Evolutionary conservation across 768 basidiomycete species (phyloP), one percentile per base, ranked within the genome.

Genomic region (Kwoniella bestiolae): DNA sequence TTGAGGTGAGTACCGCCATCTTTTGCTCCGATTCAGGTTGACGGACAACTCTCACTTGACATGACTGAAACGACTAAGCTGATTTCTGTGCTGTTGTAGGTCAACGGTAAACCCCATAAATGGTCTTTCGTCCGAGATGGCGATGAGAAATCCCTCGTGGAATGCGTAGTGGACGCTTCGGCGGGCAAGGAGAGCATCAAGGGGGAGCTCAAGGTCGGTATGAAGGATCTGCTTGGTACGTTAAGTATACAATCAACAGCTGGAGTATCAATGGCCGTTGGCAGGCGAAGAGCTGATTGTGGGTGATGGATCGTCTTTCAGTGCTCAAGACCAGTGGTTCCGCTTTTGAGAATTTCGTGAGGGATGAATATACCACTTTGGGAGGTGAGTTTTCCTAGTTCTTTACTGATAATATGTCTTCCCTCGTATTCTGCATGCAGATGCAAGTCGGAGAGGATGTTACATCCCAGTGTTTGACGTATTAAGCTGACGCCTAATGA

Each of bases 271-370:
- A 1, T 31, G 9, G n/a, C n/a, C n/a, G n/a, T n/a, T n/a, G n/a
- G n/a, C n/a, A n/a, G n/a, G n/a, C n/a, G n/a, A n/a, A n/a, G n/a
- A n/a, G 32, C 56, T 74, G 18, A 68, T 73, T n/a, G n/a, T n/a
- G n/a, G n/a, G n/a, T n/a, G n/a, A n/a, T n/a, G n/a, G n/a, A 41
- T 14, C 11, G 0, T 41, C 3, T 41, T 11, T 8, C 45, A 77
- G 94, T 96, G 14, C 86, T 97, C 73, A 98, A 98, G 82, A 87
- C 90, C 34, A 88, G 90, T 3, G 94, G 92, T 12, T 93, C 91
- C 0, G 86, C 89, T 0, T 97, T 98, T 78, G 85, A 88, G 60
- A 84, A 86, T 28, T 97, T 94, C 81, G 78, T 90, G 53, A 85
- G 86, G 2, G 93, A 95, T 80, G 91, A 93, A 74, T 74, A 58